Base-by-base conservation (phyloP, 225 moss, liverwort and hornwort species). In the Sphagnum contortum region DNA sequence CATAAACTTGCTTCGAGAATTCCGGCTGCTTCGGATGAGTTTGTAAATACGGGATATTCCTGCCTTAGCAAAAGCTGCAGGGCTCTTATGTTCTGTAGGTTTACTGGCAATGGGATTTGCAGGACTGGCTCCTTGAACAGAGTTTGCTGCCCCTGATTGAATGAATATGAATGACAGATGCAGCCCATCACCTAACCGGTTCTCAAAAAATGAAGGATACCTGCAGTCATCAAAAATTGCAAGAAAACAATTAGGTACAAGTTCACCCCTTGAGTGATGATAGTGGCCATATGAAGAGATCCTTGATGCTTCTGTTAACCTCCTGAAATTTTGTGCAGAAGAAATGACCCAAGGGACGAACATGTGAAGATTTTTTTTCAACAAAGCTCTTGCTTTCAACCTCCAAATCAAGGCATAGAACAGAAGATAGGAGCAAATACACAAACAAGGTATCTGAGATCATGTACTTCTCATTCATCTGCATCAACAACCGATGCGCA, bases 11-110 rank as follows among this genome's bases (percentile, higher is more conserved):
- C 93, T 93, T 68, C 96, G 82, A 56, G 96, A 88, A 73, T 76
- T 80, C 52, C 96, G 88, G 75, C 77, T 84, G 65, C 54, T 55
- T 66, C 90, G 83, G 12, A 93, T 98, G 4, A 98, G 83, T 72
- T 98, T 98, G 81, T 98, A 98, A 60, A 91, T 88, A 68, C 90
- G 80, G 47, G 96, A 83, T 63, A 98, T 87, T 62, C 96, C 96
- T n/a, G 69, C 79, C 65, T 93, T 98, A 1, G 96, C 92, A 69
- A 76, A 78, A 63, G 74, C 83, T 62, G 88, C 83, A 57, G 68
- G 72, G 71, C 69, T 83, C 59, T 65, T 76, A 71, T 57, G 57
- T 61, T 71, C 81, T 69, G 72, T 74, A 14, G 67, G 52, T 70
- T 74, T 85, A n/a, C 55, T 61, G 56, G 69, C 67, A 2, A 71